These are phyloP conservation scores for Dimargaris xerosporica DNA, from an alignment of 192 early-diverging fungal genomes.

Conservation along the genomic window DNA sequence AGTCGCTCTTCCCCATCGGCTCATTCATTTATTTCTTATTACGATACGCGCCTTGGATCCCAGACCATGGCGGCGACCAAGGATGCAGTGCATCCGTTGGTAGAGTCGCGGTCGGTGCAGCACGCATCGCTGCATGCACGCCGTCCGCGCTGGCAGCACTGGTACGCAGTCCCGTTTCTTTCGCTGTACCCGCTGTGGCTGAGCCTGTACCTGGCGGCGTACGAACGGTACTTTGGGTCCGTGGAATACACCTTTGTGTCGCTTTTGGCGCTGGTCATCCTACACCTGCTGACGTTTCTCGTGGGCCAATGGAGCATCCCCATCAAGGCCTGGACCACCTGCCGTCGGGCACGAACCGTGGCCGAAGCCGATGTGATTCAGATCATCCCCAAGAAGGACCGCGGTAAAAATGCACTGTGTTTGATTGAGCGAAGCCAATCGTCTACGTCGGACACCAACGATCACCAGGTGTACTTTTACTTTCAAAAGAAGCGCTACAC, in stretches of 20 bases:
- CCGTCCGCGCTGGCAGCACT: constrained; percentile 56
- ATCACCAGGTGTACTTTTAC: constrained; percentile 58
- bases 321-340: constrained; percentile 66
- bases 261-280: constrained; percentile 41
- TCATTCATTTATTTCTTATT: too few species aligned
- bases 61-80: too few species aligned
- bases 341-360: constrained; percentile 52
- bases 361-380: constrained; percentile 63
- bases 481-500: constrained; percentile 97
- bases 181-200: constrained; percentile 65
- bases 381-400: constrained; percentile 70
- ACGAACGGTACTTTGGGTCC: constrained; percentile 62
- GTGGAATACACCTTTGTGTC: constrained; percentile 70
- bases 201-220: constrained; percentile 64
- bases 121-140: constrained; percentile 68
- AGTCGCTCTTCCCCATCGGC: too few species aligned
- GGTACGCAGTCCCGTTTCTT: constrained; percentile 73
- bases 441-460: background rate
- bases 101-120: constrained; percentile 48
- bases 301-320: constrained; percentile 90
- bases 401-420: constrained; percentile 73
- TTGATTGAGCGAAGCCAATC: constrained; percentile 54
- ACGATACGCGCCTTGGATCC: too few species aligned
- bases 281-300: constrained; percentile 72
- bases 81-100: constrained; percentile 16